Conservation (phyloP, 169 alveolate species). For the Plasmodium knowlesi region DNA sequence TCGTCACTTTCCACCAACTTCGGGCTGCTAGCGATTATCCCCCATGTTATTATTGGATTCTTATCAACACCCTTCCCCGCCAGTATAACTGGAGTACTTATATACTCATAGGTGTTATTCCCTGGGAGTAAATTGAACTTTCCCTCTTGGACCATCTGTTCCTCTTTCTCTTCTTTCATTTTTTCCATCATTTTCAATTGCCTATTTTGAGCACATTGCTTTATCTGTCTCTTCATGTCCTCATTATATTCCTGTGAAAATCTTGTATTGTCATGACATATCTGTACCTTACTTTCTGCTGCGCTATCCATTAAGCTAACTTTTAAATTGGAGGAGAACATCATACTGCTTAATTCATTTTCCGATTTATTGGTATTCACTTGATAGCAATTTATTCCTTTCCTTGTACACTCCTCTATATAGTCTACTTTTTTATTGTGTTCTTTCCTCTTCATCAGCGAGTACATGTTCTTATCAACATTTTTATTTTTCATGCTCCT, state of each 20-base stretch:
- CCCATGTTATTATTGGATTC: slow-evolving; percentile 80
- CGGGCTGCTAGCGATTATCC: slow-evolving; percentile 50
- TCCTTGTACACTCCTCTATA: slow-evolving; percentile 78
- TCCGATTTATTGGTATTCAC: slow-evolving; percentile 63
- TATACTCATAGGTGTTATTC: slow-evolving; percentile 75
- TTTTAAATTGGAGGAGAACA: slow-evolving; percentile 28
- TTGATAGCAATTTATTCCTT: slow-evolving; percentile 72
- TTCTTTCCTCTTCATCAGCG: slow-evolving; percentile 67
- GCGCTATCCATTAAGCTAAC: not conserved
- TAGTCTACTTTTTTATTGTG: slow-evolving; percentile 76
- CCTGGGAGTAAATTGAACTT: slow-evolving; percentile 73
- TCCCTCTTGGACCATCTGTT: slow-evolving; percentile 75
- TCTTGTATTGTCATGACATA: slow-evolving; percentile 69
- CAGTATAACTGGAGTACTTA: slow-evolving; percentile 77
- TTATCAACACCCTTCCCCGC: slow-evolving; percentile 78
- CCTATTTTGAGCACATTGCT: slow-evolving; percentile 50
- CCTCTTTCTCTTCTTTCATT: slow-evolving; percentile 70
- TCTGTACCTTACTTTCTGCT: slow-evolving; percentile 14
- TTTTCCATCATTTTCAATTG: slow-evolving; percentile 39
- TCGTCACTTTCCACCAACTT: slow-evolving; percentile 3
- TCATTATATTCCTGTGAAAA: slow-evolving; percentile 75
- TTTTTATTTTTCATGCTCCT: slow-evolving; percentile 73
- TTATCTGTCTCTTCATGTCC: slow-evolving; percentile 50
- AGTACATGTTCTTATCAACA: slow-evolving; percentile 71
- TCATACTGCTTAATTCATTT: slow-evolving; percentile 68